phyloP scores from a whole-genome alignment of 257 asterid genomes.

The Cynanchum wilfordii region DNA sequence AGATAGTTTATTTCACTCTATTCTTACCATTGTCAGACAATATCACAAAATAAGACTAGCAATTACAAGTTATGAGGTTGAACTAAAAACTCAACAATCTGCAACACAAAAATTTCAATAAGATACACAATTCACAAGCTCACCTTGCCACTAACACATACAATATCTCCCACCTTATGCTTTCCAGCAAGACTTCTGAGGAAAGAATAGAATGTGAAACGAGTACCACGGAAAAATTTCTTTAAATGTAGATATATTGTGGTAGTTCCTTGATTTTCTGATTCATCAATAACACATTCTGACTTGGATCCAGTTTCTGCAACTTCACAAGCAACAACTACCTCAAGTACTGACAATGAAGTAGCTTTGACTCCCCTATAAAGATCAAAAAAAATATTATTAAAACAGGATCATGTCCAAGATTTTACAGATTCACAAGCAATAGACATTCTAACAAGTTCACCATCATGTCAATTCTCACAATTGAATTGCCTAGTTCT shows the following conservation, averaged over 20 bases:
- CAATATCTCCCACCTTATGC: slow-evolving; percentile 74
- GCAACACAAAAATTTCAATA: slow-evolving; percentile 12
- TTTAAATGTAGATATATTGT: slow-evolving; percentile 76
- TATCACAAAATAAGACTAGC: slow-evolving; percentile 4
- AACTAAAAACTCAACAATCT: slow-evolving; percentile 8
- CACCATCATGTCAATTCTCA: not conserved
- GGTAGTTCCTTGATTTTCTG: slow-evolving; percentile 35
- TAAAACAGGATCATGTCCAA: slow-evolving; percentile 3
- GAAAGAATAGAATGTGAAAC: slow-evolving; percentile 73
- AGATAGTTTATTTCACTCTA: no score
- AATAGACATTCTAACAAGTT: not conserved
- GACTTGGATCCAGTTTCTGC: slow-evolving; percentile 38
- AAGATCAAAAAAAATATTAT: not conserved
- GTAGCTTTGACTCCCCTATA: slow-evolving; percentile 84
- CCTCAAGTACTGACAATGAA: slow-evolving; percentile 84
- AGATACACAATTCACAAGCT: slow-evolving; percentile 18
- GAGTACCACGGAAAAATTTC: slow-evolving; percentile 88
- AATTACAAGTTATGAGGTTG: not conserved
- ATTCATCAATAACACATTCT: slow-evolving; percentile 35
- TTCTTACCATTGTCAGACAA: not conserved
- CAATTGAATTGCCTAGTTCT: not conserved
- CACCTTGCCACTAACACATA: slow-evolving; percentile 98
- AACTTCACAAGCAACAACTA: slow-evolving; percentile 79
- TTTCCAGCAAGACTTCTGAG: slow-evolving; percentile 77
- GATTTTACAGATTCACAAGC: not conserved